Conservation (phyloP, 2,329 filamentous ascomycete genomes). For the Diaporthe vaccinii region DNA sequence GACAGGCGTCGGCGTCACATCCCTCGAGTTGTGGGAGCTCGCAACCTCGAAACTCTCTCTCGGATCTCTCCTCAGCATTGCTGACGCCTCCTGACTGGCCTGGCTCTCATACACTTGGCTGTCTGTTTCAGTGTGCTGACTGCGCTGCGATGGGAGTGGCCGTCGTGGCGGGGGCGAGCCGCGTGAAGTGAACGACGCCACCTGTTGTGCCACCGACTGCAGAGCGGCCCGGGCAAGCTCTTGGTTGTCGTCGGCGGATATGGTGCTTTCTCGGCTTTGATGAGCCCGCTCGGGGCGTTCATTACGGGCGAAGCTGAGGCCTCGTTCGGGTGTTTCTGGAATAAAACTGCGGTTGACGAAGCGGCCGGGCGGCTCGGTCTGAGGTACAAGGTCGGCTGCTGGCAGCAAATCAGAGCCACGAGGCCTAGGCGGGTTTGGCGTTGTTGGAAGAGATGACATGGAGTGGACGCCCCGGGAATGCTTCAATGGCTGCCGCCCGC, state of each 20-base stretch:
- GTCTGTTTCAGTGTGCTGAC: constrained; percentile 54
- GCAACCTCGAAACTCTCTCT: constrained; percentile 66
- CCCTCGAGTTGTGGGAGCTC: constrained; percentile 57
- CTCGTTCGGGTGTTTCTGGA: constrained; percentile 58
- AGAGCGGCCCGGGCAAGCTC: constrained; percentile 69
- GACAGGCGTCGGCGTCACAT: constrained; percentile 58
- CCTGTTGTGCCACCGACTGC: constrained; percentile 60
- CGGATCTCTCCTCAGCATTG: constrained; percentile 76
- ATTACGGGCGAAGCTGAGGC: constrained; percentile 49
- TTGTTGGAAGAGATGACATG: constrained; percentile 86
- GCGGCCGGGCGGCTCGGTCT: constrained; percentile 68
- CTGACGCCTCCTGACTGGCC: constrained; percentile 82
- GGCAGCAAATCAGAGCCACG: constrained; percentile 68
- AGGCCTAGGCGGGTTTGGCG: constrained; percentile 70
- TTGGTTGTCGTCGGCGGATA: constrained; percentile 76
- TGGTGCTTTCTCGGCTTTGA: constrained; percentile 87
- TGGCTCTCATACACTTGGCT: constrained; percentile 80
- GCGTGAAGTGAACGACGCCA: constrained; percentile 46
- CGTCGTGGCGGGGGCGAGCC: constrained; percentile 40
- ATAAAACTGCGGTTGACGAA: constrained; percentile 55
- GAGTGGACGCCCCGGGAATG: constrained; percentile 85
- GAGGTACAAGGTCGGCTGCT: constrained; percentile 72
- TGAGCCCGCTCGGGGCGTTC: constrained; percentile 60
- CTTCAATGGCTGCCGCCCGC: constrained; percentile 65
- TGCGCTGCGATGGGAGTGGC: constrained; percentile 41